phyloP scores from a whole-genome alignment of 345 rosid genomes.

The Eucalyptus regnans region DNA sequence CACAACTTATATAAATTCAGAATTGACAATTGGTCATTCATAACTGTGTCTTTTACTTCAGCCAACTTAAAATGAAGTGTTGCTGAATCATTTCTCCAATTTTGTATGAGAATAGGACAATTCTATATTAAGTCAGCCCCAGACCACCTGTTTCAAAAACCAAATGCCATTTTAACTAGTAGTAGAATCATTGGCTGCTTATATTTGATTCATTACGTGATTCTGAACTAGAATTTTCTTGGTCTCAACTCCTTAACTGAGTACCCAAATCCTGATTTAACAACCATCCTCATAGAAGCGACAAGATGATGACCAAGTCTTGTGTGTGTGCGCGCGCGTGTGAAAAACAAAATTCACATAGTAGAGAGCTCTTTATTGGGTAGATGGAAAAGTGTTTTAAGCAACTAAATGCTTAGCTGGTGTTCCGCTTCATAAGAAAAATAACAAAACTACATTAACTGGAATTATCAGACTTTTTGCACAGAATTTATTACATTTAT shows the following conservation, averaged over 20 bases:
- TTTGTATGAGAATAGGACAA: background rate
- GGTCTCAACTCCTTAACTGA: background rate
- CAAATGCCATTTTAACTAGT: background rate
- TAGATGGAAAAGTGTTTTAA: background rate
- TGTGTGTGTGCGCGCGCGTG: background rate
- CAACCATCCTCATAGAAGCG: background rate
- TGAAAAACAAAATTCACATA: background rate
- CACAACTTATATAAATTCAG: background rate
- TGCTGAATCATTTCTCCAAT: background rate
- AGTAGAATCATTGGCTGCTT: background rate
- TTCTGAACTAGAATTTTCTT: background rate
- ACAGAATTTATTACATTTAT: background rate
- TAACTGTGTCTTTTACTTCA: background rate
- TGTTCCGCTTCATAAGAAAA: background rate
- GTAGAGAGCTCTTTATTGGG: background rate
- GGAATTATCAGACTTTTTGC: background rate
- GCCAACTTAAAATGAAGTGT: background rate
- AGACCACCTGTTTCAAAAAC: background rate
- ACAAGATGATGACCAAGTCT: background rate
- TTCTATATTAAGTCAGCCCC: background rate
- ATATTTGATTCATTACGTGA: background rate
- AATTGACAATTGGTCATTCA: background rate
- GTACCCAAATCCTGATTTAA: background rate
- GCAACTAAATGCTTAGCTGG: background rate
- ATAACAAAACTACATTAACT: background rate